These are phyloP conservation scores for Geotrichum klebahnii DNA, from an alignment of 1,139 yeast genomes.

Conservation along the genomic window DNA sequence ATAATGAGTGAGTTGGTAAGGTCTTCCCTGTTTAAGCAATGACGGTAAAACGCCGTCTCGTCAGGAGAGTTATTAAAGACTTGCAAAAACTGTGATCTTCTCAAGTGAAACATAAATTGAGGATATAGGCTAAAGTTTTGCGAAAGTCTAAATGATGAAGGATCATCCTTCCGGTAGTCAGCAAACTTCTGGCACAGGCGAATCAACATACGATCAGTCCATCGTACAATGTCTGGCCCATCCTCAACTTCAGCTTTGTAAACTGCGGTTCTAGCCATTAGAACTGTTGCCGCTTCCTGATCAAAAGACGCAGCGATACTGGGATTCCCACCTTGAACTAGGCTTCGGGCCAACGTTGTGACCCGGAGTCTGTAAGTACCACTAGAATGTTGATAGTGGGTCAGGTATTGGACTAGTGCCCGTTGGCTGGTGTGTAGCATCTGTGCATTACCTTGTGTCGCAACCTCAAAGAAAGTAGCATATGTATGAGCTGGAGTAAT, in stretches of 20 bases:
- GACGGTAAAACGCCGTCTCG: conserved; percentile 68
- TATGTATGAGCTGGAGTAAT: conserved; percentile 83
- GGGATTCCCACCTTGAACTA: conserved; percentile 29
- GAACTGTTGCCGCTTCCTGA: conserved; percentile 66
- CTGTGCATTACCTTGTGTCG: conserved; percentile 49
- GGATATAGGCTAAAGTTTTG: conserved; percentile 69
- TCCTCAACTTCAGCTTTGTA: conserved; percentile 46
- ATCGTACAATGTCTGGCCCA: conserved; percentile 62
- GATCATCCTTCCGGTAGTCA: conserved; percentile 63
- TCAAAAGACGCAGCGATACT: conserved; percentile 47
- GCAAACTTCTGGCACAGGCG: conserved; percentile 75
- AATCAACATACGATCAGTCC: conserved; percentile 70
- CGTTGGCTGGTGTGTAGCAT: conserved; percentile 49
- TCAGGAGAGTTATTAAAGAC: conserved; percentile 78
- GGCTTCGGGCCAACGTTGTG: conserved; percentile 41
- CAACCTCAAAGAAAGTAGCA: conserved; percentile 81
- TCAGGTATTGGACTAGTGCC: conserved; percentile 58
- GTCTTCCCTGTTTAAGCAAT: conserved; percentile 63
- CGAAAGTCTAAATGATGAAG: conserved; percentile 65
- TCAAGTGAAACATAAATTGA: conserved; percentile 66
- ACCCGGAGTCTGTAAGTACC: conserved; percentile 44
- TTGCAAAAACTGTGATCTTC: conserved; percentile 65
- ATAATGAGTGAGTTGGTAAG: conserved; percentile 60
- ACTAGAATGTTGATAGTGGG: conserved; percentile 61
- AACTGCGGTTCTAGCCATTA: conserved; percentile 54